phyloP scores from a whole-genome alignment of 768 basidiomycete species.

The Mycena latifolia region DNA sequence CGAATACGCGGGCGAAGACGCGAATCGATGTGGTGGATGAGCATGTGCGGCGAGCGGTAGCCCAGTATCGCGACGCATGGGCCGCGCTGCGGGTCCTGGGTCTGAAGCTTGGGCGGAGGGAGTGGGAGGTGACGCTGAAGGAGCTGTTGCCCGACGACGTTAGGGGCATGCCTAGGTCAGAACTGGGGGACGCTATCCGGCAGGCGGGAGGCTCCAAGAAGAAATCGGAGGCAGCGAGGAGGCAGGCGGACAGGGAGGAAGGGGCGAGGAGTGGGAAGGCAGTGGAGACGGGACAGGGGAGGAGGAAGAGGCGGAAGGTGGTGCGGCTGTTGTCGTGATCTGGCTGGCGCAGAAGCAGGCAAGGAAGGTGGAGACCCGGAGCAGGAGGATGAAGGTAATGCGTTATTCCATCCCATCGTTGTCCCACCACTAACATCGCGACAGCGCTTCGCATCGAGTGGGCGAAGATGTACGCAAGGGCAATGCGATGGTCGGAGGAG shows the following conservation, averaged over 20 bases:
- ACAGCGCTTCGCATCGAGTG: slow-evolving; percentile 36
- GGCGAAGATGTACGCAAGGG: slow-evolving; percentile 37
- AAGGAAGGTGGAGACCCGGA: no score
- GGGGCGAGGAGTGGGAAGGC: not conserved
- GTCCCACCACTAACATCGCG: no score
- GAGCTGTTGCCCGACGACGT: slow-evolving; percentile 32
- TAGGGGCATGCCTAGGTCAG: slow-evolving; percentile 30
- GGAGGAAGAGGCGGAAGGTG: not conserved
- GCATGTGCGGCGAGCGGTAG: slow-evolving; percentile 27
- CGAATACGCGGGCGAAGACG: slow-evolving; percentile 39
- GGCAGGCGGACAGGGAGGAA: not conserved
- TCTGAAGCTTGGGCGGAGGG: not conserved
- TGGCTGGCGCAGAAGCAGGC: not conserved
- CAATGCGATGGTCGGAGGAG: slow-evolving; percentile 40
- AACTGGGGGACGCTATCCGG: not conserved
- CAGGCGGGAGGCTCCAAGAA: not conserved
- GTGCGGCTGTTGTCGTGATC: not conserved
- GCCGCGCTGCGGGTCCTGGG: slow-evolving; percentile 29
- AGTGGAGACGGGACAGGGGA: not conserved
- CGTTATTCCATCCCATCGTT: no score
- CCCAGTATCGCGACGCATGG: slow-evolving; percentile 37
- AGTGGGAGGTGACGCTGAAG: slow-evolving; percentile 34
- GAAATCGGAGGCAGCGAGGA: not conserved
- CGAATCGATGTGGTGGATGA: slow-evolving; percentile 32
- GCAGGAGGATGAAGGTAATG: no score